A percentile compares a stretch with the other conserved stretches of the same genome.
phyloP scores from a whole-genome alignment of 805 yeast genomes.

The Pichia ethanolica region DNA sequence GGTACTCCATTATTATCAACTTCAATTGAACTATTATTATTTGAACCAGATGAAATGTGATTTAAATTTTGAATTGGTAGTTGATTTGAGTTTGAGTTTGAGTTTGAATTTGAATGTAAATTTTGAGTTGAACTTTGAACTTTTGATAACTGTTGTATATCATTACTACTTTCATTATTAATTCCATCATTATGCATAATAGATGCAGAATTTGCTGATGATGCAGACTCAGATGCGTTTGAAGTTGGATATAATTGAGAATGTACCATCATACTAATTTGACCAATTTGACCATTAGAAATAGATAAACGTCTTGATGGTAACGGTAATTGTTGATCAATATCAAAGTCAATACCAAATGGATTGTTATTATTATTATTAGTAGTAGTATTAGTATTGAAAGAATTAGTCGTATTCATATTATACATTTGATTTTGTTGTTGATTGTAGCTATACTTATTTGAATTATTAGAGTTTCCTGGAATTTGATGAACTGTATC shows the following conservation, averaged over 20 bases:
- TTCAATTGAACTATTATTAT: conserved; percentile 7
- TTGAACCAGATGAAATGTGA: too few species aligned
- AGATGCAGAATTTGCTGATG: background rate
- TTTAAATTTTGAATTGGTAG: too few species aligned
- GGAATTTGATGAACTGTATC: too few species aligned
- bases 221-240: conserved; percentile 2
- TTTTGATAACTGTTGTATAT: background rate
- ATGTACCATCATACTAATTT: conserved; percentile 36
- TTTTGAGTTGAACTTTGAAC: too few species aligned
- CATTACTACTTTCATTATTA: conserved; percentile 4
- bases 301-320: conserved; percentile 65
- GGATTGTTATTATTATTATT: background rate
- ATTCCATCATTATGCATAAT: background rate
- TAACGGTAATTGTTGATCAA: conserved; percentile 10
- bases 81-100: too few species aligned
- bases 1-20: conserved; percentile 33
- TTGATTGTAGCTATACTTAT: background rate
- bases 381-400: background rate
- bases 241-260: conserved; percentile 6
- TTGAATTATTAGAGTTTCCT: too few species aligned
- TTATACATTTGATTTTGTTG: background rate
- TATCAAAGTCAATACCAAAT: background rate
- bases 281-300: conserved; percentile 81
- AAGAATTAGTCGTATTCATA: background rate
- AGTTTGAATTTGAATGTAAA: too few species aligned